Evolutionary conservation across 176 grass and related monocot species (phyloP), one percentile per base, ranked within the genome.

Genomic region (Carex kokanica): DNA sequence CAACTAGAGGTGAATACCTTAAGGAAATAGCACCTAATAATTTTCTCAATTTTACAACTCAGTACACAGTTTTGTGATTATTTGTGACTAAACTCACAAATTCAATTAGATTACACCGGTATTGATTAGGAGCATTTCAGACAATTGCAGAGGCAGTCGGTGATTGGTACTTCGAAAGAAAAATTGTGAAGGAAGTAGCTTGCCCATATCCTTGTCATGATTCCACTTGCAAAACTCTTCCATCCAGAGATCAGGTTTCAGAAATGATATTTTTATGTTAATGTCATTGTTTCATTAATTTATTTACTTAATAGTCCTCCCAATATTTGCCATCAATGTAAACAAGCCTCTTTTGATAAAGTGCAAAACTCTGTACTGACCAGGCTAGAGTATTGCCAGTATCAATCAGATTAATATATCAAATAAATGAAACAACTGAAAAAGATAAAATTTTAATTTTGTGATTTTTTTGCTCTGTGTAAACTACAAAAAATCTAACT

Each of bases 111-210:
- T 64, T 24, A 49, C 13, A 2, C 7, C 0, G 45, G 10, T 40
- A 69, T 68, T 8, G 8, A 17, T 40, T 69, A n/a, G 16, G 16
- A 69, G 15, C 18, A 59, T 85, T 90, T 81, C 86, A 94, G 91
- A 94, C 88, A 15, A 94, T 94, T 84, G 88, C 90, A 92, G 91
- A 92, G 83, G 74, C 65, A 53, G 88, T 97, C 64, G 86, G 90
- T 64, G 86, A 92, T 84, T 94, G 91, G 94, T 94, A 90, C 75
- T 94, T 92, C 5, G 83, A 85, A 74, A 94, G 94, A 56, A 69
- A 51, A n/a, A 52, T 17, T 15, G 64, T 66, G 70, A 91, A 88
- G 59, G 85, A 87, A 85, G 84, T 90, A 18, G 94, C 87, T 77
- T 97, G 90, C 1, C 38, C 90, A 16, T 92, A 94, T 82, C 91